A percentile compares a stretch with the other conserved stretches of the same genome.
phyloP scores from a whole-genome alignment of 768 basidiomycete species.

The Vishniacozyma victoriae region DNA sequence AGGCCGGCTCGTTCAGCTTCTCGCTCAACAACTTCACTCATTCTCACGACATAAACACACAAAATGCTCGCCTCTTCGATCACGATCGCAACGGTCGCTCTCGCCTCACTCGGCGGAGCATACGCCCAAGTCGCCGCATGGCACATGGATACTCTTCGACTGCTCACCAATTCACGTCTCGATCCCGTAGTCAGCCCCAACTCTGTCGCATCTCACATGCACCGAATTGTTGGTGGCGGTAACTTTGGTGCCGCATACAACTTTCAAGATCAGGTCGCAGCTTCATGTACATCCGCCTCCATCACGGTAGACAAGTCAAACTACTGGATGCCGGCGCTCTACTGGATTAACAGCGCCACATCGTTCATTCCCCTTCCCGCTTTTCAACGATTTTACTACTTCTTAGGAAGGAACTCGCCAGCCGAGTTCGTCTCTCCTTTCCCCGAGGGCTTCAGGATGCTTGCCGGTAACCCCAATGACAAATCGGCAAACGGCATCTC shows the following conservation, averaged over 20 bases:
- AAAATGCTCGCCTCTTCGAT: no score
- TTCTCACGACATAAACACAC: no score
- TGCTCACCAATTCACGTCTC: constrained; percentile 32
- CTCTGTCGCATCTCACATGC: constrained; percentile 29
- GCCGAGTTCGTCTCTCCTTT: constrained; percentile 27
- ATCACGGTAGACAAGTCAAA: constrained; percentile 40
- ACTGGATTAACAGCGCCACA: constrained; percentile 7
- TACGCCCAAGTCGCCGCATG: constrained; percentile 16
- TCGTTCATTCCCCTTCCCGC: constrained; percentile 13
- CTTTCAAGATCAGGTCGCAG: constrained; percentile 13
- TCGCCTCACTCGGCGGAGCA: no score
- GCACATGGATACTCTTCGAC: constrained; percentile 18
- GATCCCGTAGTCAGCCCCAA: constrained; percentile 42
- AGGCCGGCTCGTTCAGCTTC: no score
- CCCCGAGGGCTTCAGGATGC: constrained; percentile 42
- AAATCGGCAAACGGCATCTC: constrained; percentile 15
- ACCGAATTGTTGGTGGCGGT: constrained; percentile 37
- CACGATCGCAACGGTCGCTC: no score
- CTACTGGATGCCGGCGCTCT: constrained; percentile 35
- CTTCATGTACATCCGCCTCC: constrained; percentile 28
- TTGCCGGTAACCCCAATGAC: constrained; percentile 35
- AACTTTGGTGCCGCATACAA: constrained; percentile 36
- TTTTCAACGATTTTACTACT: constrained; percentile 40
- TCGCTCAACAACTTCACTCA: no score
- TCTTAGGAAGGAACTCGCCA: constrained; percentile 26